Base-by-base conservation (phyloP, 352 stramenopile species). In the Phytophthora chlamydospora region DNA sequence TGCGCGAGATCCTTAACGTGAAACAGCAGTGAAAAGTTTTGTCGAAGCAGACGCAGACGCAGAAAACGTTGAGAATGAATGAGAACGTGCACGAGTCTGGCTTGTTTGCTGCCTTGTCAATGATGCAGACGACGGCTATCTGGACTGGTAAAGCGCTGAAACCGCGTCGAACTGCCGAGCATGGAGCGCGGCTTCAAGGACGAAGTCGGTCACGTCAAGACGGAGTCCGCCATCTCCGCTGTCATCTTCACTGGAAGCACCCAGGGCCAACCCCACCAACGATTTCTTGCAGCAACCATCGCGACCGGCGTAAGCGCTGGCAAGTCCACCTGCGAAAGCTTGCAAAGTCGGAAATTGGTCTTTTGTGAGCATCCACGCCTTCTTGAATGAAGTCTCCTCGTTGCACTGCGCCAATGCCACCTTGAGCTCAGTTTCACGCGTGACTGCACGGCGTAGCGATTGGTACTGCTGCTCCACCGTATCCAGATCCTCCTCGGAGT, bases 271-370 rank as follows among this genome's bases (percentile, higher is more conserved):
- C 13, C 34, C 34, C 11, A 43, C 27, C 17, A 49, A 19, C 14
- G 43, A 47, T 1, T 50, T 56, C 17, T 50, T 56, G 17, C 17
- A 56, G 13, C 38, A 9, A 21, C 13, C 29, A 34, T 64, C 39
- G 29, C 45, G 55, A 29, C 32, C 48, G 6, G 43, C 39, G 36
- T 69, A 76, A 8, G 75, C 57, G n/a, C 63, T 83, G 34, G 75
- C 75, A 32, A 88, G 54, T 8, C 66, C 73, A 9, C 70, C 78
- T 0, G 70, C 78, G 44, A 79, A 85, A 24, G 52, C 55, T 46
- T 85, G 61, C 9, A 87, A 52, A 17, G 55, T 33, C 0, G 58
- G 63, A 43, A 88, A 85, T 19, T 66, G 68, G 7, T 66, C 50
- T 1, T 55, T 51, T 0, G 65, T 71, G n/a, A 51, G 46, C 1